phyloP scores from a whole-genome alignment of 225 moss, liverwort and hornwort species.

The Polytrichum commune region DNA sequence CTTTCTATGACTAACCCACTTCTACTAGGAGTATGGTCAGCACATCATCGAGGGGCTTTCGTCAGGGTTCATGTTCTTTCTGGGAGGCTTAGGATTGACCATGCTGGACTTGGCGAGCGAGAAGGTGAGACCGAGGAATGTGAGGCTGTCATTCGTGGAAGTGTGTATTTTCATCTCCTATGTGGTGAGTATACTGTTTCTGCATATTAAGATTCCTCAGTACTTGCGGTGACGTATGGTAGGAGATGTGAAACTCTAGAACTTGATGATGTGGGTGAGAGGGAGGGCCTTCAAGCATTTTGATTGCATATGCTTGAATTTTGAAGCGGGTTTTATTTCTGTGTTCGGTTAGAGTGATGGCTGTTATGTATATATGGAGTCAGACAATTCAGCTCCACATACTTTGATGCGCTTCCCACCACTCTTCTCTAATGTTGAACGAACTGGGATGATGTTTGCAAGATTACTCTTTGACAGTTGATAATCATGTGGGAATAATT shows the following conservation, averaged over 20 bases:
- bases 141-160: conserved; percentile 81
- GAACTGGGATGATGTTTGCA: no score
- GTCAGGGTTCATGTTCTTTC: conserved; percentile 93
- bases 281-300: neutral
- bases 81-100: conserved; percentile 83
- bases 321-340: no score
- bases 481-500: no score
- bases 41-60: conserved; percentile 96
- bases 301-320: neutral
- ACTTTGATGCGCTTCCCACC: no score
- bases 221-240: conserved; percentile 53
- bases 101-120: conserved; percentile 89
- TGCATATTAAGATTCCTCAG: conserved; percentile 91
- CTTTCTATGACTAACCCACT: no score
- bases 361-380: no score
- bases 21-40: conserved; percentile 52
- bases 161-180: conserved; percentile 78
- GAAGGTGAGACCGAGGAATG: conserved; percentile 70
- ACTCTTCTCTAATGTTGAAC: no score
- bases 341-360: no score
- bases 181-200: conserved; percentile 88
- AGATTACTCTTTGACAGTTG: no score
- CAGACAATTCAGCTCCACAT: no score
- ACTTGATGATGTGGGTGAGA: neutral
- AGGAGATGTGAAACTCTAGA: neutral